Conservation (phyloP, 2,329 filamentous ascomycete species). For the Colletotrichum filicis region DNA sequence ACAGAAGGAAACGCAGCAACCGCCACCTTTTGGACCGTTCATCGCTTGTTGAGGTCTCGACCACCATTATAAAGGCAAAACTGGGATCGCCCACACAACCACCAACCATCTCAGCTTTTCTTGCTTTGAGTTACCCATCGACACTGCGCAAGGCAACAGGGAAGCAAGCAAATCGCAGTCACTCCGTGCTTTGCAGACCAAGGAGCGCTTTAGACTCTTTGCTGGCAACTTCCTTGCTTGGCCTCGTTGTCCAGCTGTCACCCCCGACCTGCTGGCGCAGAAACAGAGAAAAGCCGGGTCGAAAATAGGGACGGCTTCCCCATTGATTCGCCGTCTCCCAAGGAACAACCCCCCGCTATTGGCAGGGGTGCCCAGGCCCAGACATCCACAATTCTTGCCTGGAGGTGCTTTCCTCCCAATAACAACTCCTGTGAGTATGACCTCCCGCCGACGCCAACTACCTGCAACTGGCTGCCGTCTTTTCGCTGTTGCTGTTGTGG, state of each 20-base stretch:
- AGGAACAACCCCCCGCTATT: slow-evolving; percentile 35
- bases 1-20: neutral
- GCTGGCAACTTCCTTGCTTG: slow-evolving; percentile 33
- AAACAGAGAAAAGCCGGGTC: slow-evolving; percentile 26
- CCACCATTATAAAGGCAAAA: slow-evolving; percentile 11
- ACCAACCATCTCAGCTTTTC: neutral
- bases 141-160: slow-evolving; percentile 17
- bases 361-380: slow-evolving; percentile 32
- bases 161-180: slow-evolving; percentile 19
- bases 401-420: slow-evolving; percentile 31
- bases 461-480: slow-evolving; percentile 21
- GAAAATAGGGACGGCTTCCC: slow-evolving; percentile 21
- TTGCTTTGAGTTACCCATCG: slow-evolving; percentile 7
- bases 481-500: slow-evolving; percentile 18
- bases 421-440: slow-evolving; percentile 37
- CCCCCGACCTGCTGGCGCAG: slow-evolving; percentile 25
- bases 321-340: slow-evolving; percentile 36
- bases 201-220: neutral
- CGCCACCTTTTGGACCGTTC: slow-evolving; percentile 17
- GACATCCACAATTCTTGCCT: slow-evolving; percentile 35
- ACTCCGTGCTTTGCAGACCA: slow-evolving; percentile 10
- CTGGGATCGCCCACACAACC: slow-evolving; percentile 20
- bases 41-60: slow-evolving; percentile 17
- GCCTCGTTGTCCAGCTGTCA: slow-evolving; percentile 3
- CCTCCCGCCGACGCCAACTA: slow-evolving; percentile 19